Base-by-base conservation (phyloP, 2,329 filamentous ascomycete species). In the Colletotrichum lini region DNA sequence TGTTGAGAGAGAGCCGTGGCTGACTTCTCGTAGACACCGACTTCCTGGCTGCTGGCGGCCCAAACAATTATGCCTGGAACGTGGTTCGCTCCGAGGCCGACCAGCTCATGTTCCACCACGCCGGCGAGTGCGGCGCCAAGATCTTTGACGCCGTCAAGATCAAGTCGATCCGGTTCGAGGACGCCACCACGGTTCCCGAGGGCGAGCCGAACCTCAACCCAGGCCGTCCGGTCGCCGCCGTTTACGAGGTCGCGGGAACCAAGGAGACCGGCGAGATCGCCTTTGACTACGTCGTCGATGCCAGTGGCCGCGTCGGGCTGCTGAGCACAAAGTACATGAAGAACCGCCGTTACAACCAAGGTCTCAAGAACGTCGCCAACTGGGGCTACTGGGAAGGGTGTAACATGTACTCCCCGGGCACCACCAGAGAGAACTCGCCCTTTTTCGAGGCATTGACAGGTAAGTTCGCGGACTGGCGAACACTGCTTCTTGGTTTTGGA, bases 261-360 rank as follows among this genome's bases (percentile, higher is more conserved):
- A 79, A 80, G 42, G 80, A 79, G 3, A 74, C 76, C 10, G 85
- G 85, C 15, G 74, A 66, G 7, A 84, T 87, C 65, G 75, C 67
- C 1, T 87, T 87, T 69, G 77, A 87, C 5, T 87, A 86, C 67
- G 57, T 88, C n/a, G 75, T 88, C 0, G 85, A 88, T 75, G 86
- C 86, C 0, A 84, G 79, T 61, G 86, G 86, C 3, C 79, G 86
- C 15, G 72, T 70, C 0, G 86, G 85, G 3, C 59, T 88, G 3
- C 23, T 88, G 13, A 82, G 78, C 59, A 88, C 84, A 23, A 85
- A 85, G 73, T 87, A 87, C 72, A 66, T 84, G 30, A 86, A 85
- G 76, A 85, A 86, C 73, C 81, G 86, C 1, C 78, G 76, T 4
- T 84, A 79, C 73, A 88, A 87, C 74, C 72, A 84, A 49, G 82